Percentiles rank a stretch among this genome's conserved stretches.
Conservation (phyloP, 441 rosid species). For the Pelargonium cotyledonis region DNA sequence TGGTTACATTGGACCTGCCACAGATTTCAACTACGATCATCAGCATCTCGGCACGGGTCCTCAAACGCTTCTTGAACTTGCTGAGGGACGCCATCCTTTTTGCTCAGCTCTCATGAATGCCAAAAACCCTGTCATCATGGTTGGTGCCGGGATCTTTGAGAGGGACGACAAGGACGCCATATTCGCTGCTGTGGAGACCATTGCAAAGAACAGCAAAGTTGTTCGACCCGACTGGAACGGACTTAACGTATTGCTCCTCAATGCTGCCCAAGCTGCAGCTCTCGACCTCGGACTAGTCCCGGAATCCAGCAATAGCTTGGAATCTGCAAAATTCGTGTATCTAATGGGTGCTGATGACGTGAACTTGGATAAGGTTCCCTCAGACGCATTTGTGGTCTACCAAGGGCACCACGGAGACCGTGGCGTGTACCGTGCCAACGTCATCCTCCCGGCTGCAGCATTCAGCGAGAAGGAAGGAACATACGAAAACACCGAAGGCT, state of each 20-base stretch:
- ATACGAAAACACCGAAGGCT: slow-evolving; percentile 84
- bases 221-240: slow-evolving; percentile 91
- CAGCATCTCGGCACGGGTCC: slow-evolving; percentile 87
- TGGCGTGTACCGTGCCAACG: slow-evolving; percentile 75
- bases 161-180: slow-evolving; percentile 70
- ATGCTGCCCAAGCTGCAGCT: slow-evolving; percentile 94
- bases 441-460: slow-evolving; percentile 82
- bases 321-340: slow-evolving; percentile 75
- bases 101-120: slow-evolving; percentile 53
- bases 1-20: slow-evolving; percentile 69
- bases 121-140: slow-evolving; percentile 78
- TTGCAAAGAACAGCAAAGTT: slow-evolving; percentile 53
- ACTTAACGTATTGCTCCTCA: slow-evolving; percentile 65
- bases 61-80: slow-evolving; percentile 63
- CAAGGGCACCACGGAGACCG: slow-evolving; percentile 94
- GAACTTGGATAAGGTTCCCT: slow-evolving; percentile 61
- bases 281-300: slow-evolving; percentile 93
- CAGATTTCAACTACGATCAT: slow-evolving; percentile 73
- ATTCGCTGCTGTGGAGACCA: slow-evolving; percentile 57
- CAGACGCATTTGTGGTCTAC: slow-evolving; percentile 81
- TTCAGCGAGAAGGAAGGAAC: slow-evolving; percentile 91
- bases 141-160: slow-evolving; percentile 83
- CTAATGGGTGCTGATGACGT: slow-evolving; percentile 93
- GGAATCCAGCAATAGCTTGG: slow-evolving; percentile 50
- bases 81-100: slow-evolving; percentile 70